Evolutionary conservation across 1,284 basidiomycete genomes (phyloP).

Genomic region (Entoloma clypeatum): DNA sequence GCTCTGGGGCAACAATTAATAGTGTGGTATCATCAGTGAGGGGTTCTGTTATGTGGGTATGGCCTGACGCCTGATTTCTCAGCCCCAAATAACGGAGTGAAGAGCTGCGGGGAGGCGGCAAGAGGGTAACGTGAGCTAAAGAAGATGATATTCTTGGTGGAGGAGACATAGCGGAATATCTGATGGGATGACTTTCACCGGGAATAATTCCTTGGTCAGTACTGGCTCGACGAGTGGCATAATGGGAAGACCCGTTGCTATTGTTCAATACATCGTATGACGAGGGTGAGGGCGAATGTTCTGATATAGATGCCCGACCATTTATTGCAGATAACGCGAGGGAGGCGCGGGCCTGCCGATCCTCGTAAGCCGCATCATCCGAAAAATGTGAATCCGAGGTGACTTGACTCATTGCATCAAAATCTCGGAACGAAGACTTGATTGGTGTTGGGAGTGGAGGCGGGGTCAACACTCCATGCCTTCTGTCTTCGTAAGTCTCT

Average conservation of each 20-base stretch:
- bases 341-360: constrained; percentile 30
- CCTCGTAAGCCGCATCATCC: constrained; percentile 34
- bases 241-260: constrained; percentile 25
- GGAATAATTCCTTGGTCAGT: constrained; percentile 21
- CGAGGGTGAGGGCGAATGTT: constrained; percentile 62
- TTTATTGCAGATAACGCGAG: constrained; percentile 32
- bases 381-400: constrained; percentile 39
- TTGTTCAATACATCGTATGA: constrained; percentile 53
- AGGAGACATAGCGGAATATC: constrained; percentile 47
- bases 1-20: constrained; percentile 37
- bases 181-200: constrained; percentile 28
- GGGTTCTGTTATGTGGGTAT: constrained; percentile 16
- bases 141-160: constrained; percentile 53
- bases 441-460: constrained; percentile 34
- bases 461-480: constrained; percentile 37
- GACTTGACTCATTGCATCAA: constrained; percentile 22
- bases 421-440: constrained; percentile 16
- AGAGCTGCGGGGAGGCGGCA: constrained; percentile 34
- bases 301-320: constrained; percentile 48
- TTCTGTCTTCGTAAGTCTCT: constrained; percentile 38
- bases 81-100: constrained; percentile 26
- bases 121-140: constrained; percentile 32
- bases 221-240: constrained; percentile 31
- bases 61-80: constrained; percentile 13
- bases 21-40: constrained; percentile 27